Percentiles rank a stretch among this genome's conserved stretches.
These are phyloP conservation scores for Sphenostylis stenocarpa DNA, from an alignment of 306 rosid genomes.

Conservation along the genomic window DNA sequence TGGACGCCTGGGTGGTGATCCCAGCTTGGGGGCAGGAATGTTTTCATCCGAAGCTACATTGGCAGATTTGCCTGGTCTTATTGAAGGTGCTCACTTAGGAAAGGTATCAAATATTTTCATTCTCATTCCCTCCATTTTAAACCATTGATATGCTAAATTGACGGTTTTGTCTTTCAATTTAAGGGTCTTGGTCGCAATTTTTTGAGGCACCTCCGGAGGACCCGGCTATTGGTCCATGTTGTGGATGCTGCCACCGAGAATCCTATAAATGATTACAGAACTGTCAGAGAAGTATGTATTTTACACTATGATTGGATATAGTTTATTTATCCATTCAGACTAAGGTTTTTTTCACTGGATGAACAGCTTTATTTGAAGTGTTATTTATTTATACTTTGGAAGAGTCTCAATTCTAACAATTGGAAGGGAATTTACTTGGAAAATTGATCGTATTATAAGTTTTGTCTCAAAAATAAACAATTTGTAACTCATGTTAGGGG, in stretches of 20 bases:
- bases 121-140: not conserved
- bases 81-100: conserved; percentile 98
- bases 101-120: conserved; percentile 59
- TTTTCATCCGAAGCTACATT: conserved; percentile 89
- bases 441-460: not conserved
- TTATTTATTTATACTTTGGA: not conserved
- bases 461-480: not conserved
- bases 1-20: conserved; percentile 95
- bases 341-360: not conserved
- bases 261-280: conserved; percentile 81
- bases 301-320: not conserved
- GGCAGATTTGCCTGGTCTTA: conserved; percentile 99
- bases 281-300: conserved; percentile 84
- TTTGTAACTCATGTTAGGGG: not conserved
- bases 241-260: conserved; percentile 87
- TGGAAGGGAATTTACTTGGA: conserved; percentile 2
- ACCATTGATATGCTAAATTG: conserved; percentile 22
- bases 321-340: not conserved
- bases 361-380: conserved; percentile 6
- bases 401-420: conserved; percentile 8
- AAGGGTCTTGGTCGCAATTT: conserved; percentile 98
- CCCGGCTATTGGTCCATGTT: conserved; percentile 86
- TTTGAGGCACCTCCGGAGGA: conserved; percentile 91
- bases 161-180: conserved; percentile 38
- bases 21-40: conserved; percentile 92